Conservation (phyloP, 202 grass and related monocot genomes). For the Thinopyrum obtusiflorum region DNA sequence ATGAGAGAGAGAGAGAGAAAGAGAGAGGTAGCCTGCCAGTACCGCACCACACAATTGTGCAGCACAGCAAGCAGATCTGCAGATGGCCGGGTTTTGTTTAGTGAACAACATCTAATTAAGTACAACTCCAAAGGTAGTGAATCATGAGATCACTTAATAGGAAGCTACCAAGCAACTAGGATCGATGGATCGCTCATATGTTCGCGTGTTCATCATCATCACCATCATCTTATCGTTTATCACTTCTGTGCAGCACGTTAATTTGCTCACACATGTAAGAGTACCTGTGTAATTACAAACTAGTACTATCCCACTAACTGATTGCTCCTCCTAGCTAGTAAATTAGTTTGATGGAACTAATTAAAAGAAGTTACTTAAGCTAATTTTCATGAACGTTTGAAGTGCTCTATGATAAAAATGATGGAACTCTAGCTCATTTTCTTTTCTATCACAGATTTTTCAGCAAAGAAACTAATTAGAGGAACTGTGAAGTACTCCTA, state of each 20-base stretch:
- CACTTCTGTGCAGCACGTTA: neutral
- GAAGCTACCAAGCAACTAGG: slow-evolving; percentile 35
- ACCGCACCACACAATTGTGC: slow-evolving; percentile 2
- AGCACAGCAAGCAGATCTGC: neutral
- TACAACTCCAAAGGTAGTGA: slow-evolving; percentile 19
- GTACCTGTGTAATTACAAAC: neutral
- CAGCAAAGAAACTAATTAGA: neutral
- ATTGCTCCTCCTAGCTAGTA: neutral
- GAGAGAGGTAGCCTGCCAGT: neutral
- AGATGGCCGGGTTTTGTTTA: slow-evolving; percentile 20
- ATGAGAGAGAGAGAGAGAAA: neutral
- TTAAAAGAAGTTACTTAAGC: neutral
- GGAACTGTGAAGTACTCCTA: neutral
- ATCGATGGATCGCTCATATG: neutral
- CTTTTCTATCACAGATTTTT: neutral
- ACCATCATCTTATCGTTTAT: neutral
- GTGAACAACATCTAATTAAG: neutral
- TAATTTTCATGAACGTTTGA: neutral
- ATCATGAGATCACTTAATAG: slow-evolving; percentile 26
- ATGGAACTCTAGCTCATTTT: neutral
- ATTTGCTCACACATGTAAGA: neutral
- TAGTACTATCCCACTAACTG: neutral
- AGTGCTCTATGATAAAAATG: neutral
- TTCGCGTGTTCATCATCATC: neutral
- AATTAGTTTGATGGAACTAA: neutral